Conservation (phyloP, 495 filamentous ascomycete species). For the Aspergillus nanangensis region DNA sequence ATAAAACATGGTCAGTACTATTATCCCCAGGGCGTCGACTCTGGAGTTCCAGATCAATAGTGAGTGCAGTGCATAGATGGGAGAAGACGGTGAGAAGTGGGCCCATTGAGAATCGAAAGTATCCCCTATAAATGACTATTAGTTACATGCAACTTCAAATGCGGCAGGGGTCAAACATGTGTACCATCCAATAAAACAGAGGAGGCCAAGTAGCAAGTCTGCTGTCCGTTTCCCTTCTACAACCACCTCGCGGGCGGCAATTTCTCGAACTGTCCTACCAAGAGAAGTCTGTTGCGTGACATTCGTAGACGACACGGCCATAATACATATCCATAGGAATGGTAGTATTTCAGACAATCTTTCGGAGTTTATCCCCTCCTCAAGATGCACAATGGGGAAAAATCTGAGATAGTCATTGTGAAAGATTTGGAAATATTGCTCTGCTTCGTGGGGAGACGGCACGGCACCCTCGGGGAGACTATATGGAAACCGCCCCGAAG, state of each 20-base stretch:
- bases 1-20: not conserved
- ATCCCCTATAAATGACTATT: conserved; percentile 7
- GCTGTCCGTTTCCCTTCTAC: conserved; percentile 39
- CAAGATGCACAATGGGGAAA: conserved; percentile 37
- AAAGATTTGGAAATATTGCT: conserved; percentile 22
- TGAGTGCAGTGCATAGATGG: conserved; percentile 41
- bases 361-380: conserved; percentile 27
- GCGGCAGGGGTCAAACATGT: not conserved
- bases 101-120: conserved; percentile 5
- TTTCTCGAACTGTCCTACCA: conserved; percentile 24
- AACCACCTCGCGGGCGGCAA: conserved; percentile 37
- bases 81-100: conserved; percentile 22
- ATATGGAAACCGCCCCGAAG: conserved; percentile 1
- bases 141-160: not conserved
- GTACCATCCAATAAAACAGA: conserved; percentile 35
- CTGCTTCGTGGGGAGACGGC: conserved; percentile 26
- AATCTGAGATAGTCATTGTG: conserved; percentile 4
- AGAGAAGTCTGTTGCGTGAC: conserved; percentile 25
- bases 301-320: conserved; percentile 29
- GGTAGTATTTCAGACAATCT: conserved; percentile 36
- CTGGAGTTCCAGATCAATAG: conserved; percentile 47
- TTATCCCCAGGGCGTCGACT: conserved; percentile 20
- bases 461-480: conserved; percentile 11
- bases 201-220: conserved; percentile 43
- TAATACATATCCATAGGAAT: conserved; percentile 45